Conservation (phyloP, 140 eudicot genomes). For the Senecio squalidus region DNA sequence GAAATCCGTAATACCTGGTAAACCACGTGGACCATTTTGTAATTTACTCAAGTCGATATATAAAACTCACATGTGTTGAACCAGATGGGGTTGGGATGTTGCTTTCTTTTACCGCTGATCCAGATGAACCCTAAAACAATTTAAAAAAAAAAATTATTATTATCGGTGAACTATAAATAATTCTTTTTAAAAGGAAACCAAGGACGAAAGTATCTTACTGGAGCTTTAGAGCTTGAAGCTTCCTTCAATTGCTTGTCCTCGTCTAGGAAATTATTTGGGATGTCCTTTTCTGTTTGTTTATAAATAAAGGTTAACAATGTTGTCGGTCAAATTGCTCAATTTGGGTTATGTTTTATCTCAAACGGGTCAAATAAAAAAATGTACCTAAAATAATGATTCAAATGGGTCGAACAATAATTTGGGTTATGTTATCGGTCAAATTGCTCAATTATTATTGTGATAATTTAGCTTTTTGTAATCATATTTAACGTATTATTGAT, state of each 20-base stretch:
- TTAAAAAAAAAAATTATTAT: not conserved
- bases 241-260: conserved; percentile 71
- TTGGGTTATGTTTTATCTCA: too few species aligned
- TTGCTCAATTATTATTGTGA: too few species aligned
- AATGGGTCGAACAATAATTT: too few species aligned
- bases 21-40: too few species aligned
- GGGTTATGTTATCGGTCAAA: too few species aligned
- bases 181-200: not conserved
- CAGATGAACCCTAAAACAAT: conserved; percentile 60
- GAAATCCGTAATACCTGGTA: too few species aligned
- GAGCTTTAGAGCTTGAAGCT: conserved; percentile 88
- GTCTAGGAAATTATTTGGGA: conserved; percentile 72
- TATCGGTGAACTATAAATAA: not conserved
- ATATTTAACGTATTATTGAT: too few species aligned
- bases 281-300: conserved; percentile 71
- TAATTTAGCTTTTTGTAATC: too few species aligned
- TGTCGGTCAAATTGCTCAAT: too few species aligned
- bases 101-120: conserved; percentile 21
- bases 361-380: too few species aligned
- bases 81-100: not conserved
- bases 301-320: not conserved
- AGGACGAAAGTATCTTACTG: conserved; percentile 38
- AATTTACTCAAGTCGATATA: too few species aligned
- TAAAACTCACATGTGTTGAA: not conserved
- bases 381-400: too few species aligned